A percentile compares a stretch with the other conserved stretches of the same genome.
Evolutionary conservation across 306 rosid genomes (phyloP).

Genomic region (Styphnolobium japonicum): DNA sequence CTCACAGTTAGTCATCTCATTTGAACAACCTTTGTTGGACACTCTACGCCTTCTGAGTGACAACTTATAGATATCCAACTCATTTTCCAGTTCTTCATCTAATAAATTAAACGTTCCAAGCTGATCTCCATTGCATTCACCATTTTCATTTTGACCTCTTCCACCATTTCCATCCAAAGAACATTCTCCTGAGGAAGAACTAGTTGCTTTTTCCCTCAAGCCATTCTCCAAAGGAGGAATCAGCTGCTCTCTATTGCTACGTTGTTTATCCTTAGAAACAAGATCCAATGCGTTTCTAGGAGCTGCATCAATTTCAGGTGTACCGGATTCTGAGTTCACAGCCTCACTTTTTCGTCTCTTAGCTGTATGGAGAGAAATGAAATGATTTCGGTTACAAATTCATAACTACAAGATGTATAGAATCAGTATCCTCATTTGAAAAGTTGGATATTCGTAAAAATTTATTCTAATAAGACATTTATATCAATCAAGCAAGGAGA

Average conservation of each 20-base stretch:
- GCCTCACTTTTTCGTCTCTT: slow-evolving; percentile 38
- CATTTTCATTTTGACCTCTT: slow-evolving; percentile 25
- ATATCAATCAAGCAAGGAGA: slow-evolving; percentile 1
- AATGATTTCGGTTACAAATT: slow-evolving; percentile 10
- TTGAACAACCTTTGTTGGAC: slow-evolving; percentile 34
- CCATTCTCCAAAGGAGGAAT: slow-evolving; percentile 17
- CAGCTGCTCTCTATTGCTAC: slow-evolving; percentile 11
- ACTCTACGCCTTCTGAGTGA: slow-evolving; percentile 40
- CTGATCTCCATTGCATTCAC: slow-evolving; percentile 26
- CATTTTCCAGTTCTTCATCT: slow-evolving; percentile 41
- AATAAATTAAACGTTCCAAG: slow-evolving; percentile 36
- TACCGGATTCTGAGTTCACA: slow-evolving; percentile 30
- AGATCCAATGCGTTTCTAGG: slow-evolving; percentile 19
- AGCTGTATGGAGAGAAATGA: slow-evolving; percentile 51
- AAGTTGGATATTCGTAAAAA: background rate
- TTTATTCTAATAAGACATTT: background rate
- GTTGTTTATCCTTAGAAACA: slow-evolving; percentile 33
- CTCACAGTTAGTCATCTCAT: slow-evolving; percentile 41
- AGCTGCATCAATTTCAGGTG: slow-evolving; percentile 40
- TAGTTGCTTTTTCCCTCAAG: slow-evolving; percentile 25
- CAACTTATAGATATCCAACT: slow-evolving; percentile 32
- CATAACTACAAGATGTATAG: background rate
- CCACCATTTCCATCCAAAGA: slow-evolving; percentile 27
- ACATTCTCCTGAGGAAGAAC: slow-evolving; percentile 46
- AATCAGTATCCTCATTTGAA: background rate